These are phyloP conservation scores for Epichloe festucae DNA, from an alignment of 2,329 filamentous ascomycete genomes.

Conservation along the genomic window DNA sequence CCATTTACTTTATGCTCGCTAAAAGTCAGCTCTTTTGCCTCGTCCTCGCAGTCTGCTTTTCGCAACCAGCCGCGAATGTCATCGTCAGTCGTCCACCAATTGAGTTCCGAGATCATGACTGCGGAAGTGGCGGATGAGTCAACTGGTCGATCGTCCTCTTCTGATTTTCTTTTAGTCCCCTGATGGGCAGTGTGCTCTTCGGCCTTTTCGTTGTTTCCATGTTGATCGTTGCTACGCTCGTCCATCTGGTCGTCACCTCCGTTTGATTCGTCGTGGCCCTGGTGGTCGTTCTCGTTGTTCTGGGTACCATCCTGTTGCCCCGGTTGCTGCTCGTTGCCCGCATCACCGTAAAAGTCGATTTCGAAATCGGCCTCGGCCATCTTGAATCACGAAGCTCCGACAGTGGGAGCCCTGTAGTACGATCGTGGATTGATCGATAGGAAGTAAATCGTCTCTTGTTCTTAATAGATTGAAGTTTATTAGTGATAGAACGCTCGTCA, in stretches of 20 bases:
- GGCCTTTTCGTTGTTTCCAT: slow-evolving; percentile 14
- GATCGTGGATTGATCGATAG: background rate
- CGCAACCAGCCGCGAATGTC: slow-evolving; percentile 80
- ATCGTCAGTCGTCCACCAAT: slow-evolving; percentile 96
- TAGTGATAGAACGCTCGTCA: slow-evolving; percentile 1
- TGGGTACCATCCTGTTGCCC: slow-evolving; percentile 22
- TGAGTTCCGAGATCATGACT: slow-evolving; percentile 75
- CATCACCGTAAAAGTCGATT: slow-evolving; percentile 59
- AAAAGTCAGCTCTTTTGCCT: slow-evolving; percentile 87
- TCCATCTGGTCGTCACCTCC: slow-evolving; percentile 24
- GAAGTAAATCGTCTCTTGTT: slow-evolving; percentile 1
- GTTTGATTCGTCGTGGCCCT: slow-evolving; percentile 20
- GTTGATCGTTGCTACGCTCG: slow-evolving; percentile 12
- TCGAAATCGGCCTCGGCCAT: slow-evolving; percentile 64
- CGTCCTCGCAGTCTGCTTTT: slow-evolving; percentile 66
- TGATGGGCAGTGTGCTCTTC: slow-evolving; percentile 20
- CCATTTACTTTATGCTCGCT: slow-evolving; percentile 98
- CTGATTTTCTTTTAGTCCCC: slow-evolving; percentile 48
- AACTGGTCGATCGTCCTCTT: slow-evolving; percentile 43
- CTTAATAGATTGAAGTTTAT: slow-evolving; percentile 1
- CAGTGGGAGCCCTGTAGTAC: background rate
- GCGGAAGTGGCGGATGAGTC: slow-evolving; percentile 53
- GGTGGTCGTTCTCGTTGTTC: slow-evolving; percentile 16
- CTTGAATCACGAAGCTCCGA: slow-evolving; percentile 9
- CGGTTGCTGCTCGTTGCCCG: slow-evolving; percentile 30